Evolutionary conservation across 495 filamentous ascomycete genomes (phyloP), one percentile per base, ranked within the genome.

Genomic region (Oidiodendron maius): DNA sequence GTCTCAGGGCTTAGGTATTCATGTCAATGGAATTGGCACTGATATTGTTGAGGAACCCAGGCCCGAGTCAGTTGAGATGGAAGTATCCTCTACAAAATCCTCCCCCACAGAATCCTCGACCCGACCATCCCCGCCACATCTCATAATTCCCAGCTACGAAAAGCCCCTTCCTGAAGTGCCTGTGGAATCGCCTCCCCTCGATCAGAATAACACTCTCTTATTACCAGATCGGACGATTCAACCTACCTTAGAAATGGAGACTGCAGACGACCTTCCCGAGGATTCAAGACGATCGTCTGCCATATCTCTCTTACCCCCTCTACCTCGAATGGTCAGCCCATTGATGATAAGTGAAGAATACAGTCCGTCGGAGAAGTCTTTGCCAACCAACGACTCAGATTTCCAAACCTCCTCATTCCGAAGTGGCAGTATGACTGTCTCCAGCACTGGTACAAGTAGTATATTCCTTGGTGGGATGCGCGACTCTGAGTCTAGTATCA

Each of bases 401-500:
- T 71, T 70, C 45, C 65, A 67, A 39, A 42, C 38, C 28, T 30
- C 26, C 12, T 72, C 72, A 4, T 73, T 71, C 57, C 61, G 72
- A 11, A 63, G 64, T 3, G 71, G 73, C 32, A 77, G 69, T 37
- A 66, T 75, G 47, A 72, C 74, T 11, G 68, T 73, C 24, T 72
- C 71, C 21, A 79, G 71, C 53, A 65, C 72, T 13, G 74, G 72
- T 23, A 77, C 81, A 52, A 84, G 77, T 58, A 87, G 82, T 64
- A 93, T 86, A 2, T 89, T 86, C 58, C 72, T 81, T 46, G 86
- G 83, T 65, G 78, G 77, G 58, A 68, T 78, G 40, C 81, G 86
- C 26, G 86, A 89, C 54, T 95, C 89, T 1, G 89, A 91, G 58
- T 80, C 81, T 54, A 93, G 87, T 59, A 73, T 84, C 32, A 61